These are phyloP conservation scores for Cucumis variabilis DNA, from an alignment of 331 rosid genomes.

Conservation along the genomic window DNA sequence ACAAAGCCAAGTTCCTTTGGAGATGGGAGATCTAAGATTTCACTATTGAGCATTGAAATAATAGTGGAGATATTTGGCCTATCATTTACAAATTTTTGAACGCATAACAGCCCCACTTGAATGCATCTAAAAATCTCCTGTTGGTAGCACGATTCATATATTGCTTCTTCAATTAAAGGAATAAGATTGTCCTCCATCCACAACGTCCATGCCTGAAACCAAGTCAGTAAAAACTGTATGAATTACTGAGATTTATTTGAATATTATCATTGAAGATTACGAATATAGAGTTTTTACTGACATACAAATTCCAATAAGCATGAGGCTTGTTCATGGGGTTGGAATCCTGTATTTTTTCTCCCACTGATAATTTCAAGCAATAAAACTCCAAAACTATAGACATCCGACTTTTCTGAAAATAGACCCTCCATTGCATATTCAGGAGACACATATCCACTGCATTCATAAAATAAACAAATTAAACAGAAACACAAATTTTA, in stretches of 20 bases:
- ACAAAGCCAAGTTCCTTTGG: background rate
- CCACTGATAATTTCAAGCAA: conserved; percentile 58
- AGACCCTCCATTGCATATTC: conserved; percentile 67
- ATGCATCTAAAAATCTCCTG: background rate
- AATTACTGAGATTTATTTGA: background rate
- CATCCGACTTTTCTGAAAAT: conserved; percentile 64
- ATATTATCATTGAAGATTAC: background rate
- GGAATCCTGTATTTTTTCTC: conserved; percentile 39
- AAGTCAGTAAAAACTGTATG: background rate
- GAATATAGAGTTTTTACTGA: background rate
- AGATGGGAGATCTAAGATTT: background rate
- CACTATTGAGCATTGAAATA: conserved; percentile 20
- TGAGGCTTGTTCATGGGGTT: conserved; percentile 25
- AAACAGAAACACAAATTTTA: background rate
- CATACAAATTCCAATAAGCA: conserved; percentile 28
- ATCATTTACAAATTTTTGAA: background rate
- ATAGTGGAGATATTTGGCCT: conserved; percentile 11
- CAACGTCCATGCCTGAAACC: background rate
- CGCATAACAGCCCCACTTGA: conserved; percentile 3
- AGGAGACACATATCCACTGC: conserved; percentile 66
- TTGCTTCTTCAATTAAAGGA: background rate
- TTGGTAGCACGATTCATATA: background rate
- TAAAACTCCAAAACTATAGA: conserved; percentile 65
- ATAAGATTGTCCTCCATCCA: background rate
- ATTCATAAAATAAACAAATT: too few species aligned